Base-by-base conservation (phyloP, 148 eudicot genomes). In the Vaccinium macrocarpon region DNA sequence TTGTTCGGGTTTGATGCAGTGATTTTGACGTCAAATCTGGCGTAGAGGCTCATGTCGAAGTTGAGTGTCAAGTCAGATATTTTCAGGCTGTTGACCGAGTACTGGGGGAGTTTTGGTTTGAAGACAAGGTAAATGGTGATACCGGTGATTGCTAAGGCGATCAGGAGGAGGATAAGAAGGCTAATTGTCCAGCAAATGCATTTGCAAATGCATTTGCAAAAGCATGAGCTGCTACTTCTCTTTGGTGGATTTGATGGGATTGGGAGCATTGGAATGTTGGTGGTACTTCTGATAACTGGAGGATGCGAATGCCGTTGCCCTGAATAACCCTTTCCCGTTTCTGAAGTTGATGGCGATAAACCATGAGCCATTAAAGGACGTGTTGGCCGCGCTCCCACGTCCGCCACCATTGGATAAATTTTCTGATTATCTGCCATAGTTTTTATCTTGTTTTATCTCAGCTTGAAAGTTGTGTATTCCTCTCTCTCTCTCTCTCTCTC, bases 1-100 rank as follows among this genome's bases (percentile, higher is more conserved):
- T 94, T 85, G 86, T 96, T 96, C 1, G 95, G 95, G 88, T 96
- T 96, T 1, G 83, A 70, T 1, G 97, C 95, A 1, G 94, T 92
- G 86, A 96, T 90, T 82, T 86, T 89, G 18, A 96, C 95, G 13
- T 93, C 83, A 79, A 96, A 96, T 88, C 81, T 88, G n/a, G 98
- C 95, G 52, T 92, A 92, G 68, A 96, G 92, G 87, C 93, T 93
- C 46, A 92, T 83, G 88, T 93, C 98, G 3, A 88, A 27, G 83
- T 96, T 96, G 27, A 96, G 93, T 35, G 88, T 86, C 35, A 94
- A 81, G 19, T 93, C 94, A 15, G 98, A 88, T 80, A 94, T 93
- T 80, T 84, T 83, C 19, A 96, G 90, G 85, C 85, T 85, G 79
- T 96, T 90, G 1, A 94, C 88, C 0, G 97, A 93, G 91, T 93